Evolutionary conservation across 305 asterid species (phyloP).

Genomic region (Solanum hybrid): DNA sequence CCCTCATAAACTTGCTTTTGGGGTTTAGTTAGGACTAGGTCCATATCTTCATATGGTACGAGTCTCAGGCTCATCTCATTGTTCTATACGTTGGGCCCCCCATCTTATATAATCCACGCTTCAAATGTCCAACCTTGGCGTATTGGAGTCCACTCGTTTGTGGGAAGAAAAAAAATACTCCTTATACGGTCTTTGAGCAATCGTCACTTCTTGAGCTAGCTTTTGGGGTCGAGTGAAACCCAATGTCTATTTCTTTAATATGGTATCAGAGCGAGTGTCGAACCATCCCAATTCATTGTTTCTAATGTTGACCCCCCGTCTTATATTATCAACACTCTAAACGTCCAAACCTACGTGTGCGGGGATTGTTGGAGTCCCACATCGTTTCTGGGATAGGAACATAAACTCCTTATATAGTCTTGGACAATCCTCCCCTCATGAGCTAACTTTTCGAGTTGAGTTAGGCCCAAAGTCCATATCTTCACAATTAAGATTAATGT

Average conservation of each 20-base stretch:
- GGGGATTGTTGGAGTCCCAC: not conserved
- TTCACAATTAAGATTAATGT: not conserved
- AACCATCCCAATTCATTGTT: not conserved
- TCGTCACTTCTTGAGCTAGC: not conserved
- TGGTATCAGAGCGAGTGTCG: not conserved
- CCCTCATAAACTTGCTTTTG: not conserved
- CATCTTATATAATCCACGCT: not conserved
- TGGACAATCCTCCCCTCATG: not conserved
- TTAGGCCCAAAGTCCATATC: not conserved
- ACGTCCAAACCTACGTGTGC: not conserved
- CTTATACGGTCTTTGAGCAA: not conserved
- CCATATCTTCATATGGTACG: not conserved
- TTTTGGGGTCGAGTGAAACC: not conserved
- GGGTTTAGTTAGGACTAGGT: not conserved
- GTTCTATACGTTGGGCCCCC: not conserved
- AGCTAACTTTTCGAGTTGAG: not conserved
- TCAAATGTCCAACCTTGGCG: not conserved
- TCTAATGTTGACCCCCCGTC: not conserved
- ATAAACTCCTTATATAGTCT: not conserved
- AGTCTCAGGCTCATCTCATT: not conserved
- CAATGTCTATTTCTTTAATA: not conserved
- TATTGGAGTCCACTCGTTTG: not conserved
- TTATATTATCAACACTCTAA: not conserved
- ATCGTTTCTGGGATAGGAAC: not conserved
- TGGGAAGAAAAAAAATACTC: not conserved